These are phyloP conservation scores for Stygiomarasmius scandens DNA, from an alignment of 1,284 basidiomycete species.

Conservation along the genomic window DNA sequence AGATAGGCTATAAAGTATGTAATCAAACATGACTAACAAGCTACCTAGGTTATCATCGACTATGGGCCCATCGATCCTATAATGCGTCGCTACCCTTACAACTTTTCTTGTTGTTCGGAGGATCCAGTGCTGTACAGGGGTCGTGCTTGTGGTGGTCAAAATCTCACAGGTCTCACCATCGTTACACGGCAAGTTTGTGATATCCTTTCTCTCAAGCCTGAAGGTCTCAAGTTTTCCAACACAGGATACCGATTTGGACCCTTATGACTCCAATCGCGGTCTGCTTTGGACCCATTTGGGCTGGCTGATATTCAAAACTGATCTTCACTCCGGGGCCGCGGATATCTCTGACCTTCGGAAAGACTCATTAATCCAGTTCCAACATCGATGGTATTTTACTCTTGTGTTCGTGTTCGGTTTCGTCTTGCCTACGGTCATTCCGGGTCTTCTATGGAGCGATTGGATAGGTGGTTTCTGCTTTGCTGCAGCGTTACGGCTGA, in stretches of 20 bases:
- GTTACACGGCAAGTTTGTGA: conserved; percentile 41
- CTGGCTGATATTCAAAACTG: conserved; percentile 88
- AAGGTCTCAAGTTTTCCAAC: conserved; percentile 68
- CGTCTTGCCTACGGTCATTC: conserved; percentile 72
- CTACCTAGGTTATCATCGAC: conserved; percentile 86
- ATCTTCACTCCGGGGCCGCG: conserved; percentile 73
- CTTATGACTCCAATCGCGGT: conserved; percentile 85
- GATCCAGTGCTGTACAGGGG: conserved; percentile 87
- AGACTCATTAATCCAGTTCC: conserved; percentile 80
- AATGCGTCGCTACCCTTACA: conserved; percentile 79
- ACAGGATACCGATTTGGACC: conserved; percentile 89
- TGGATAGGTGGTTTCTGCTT: conserved; percentile 85
- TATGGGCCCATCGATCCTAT: conserved; percentile 92
- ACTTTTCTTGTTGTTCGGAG: conserved; percentile 74
- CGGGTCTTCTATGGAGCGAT: conserved; percentile 81
- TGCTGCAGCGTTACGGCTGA: conserved; percentile 68
- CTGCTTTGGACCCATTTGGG: conserved; percentile 85
- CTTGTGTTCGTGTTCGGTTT: conserved; percentile 72
- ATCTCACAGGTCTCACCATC: conserved; percentile 87
- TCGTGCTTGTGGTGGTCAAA: conserved; percentile 94
- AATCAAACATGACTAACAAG: too few species aligned
- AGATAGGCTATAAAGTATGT: conserved; percentile 18
- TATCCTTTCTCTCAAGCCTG: background rate
- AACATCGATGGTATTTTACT: conserved; percentile 78
- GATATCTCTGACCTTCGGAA: conserved; percentile 82